Conservation (phyloP, 2,329 filamentous ascomycete species). For the Aspergillus sp. region DNA sequence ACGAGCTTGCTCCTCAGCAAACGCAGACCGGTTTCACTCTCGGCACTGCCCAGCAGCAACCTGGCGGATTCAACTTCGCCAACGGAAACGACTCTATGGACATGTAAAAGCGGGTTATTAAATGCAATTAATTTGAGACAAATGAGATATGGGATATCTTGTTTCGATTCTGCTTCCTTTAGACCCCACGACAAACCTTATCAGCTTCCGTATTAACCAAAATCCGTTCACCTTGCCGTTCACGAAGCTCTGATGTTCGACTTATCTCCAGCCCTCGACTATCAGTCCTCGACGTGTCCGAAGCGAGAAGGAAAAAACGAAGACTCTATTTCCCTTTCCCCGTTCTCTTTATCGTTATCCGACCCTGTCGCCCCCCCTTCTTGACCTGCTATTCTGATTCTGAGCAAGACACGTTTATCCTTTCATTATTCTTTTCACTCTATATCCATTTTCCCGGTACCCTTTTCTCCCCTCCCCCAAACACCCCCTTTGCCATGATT, state of each 20-base stretch:
- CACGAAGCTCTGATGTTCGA: neutral
- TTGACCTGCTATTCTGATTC: too few relatives aligned
- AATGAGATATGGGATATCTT: constrained; percentile 12
- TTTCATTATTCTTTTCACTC: neutral
- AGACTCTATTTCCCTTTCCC: neutral
- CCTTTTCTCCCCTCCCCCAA: constrained; percentile 7
- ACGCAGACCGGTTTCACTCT: constrained; percentile 74
- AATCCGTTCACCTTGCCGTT: neutral
- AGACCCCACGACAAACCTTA: constrained; percentile 6
- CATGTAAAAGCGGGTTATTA: constrained; percentile 54
- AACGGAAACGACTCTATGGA: constrained; percentile 71
- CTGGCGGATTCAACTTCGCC: constrained; percentile 89
- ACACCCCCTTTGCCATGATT: constrained; percentile 11
- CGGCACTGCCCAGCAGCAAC: constrained; percentile 62
- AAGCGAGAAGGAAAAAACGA: neutral
- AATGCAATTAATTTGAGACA: constrained; percentile 14
- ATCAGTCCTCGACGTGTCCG: neutral
- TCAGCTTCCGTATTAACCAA: neutral
- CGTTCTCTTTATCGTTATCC: neutral
- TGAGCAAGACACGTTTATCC: neutral
- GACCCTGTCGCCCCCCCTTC: too few relatives aligned
- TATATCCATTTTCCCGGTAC: neutral
- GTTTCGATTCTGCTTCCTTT: constrained; percentile 14
- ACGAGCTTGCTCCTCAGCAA: constrained; percentile 72
- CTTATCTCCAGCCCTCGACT: neutral